Conservation (phyloP, 1,284 basidiomycete genomes). For the Pulveroboletus sp. region DNA sequence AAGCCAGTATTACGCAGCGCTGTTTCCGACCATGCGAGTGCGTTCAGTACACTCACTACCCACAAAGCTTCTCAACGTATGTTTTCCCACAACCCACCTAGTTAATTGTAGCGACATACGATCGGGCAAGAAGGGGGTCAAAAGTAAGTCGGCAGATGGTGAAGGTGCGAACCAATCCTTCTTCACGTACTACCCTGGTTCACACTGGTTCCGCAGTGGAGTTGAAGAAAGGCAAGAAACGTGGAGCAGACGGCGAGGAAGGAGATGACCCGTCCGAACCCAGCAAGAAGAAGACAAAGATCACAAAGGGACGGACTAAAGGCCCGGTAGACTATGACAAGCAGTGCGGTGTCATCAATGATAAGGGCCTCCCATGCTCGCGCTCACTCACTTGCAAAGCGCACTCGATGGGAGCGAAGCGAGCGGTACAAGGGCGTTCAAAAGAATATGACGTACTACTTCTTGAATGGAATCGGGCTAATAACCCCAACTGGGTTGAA, state of each 20-base stretch:
- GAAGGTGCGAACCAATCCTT: constrained; percentile 37
- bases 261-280: constrained; percentile 59
- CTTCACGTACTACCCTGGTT: constrained; percentile 11
- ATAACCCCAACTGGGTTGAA: constrained; percentile 95
- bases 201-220: constrained; percentile 25
- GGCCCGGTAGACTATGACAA: constrained; percentile 89
- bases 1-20: constrained; percentile 78
- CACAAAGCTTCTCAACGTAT: not conserved
- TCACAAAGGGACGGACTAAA: constrained; percentile 74
- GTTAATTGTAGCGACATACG: constrained; percentile 38
- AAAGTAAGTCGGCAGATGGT: constrained; percentile 45
- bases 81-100: constrained; percentile 14
- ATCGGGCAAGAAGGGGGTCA: constrained; percentile 38
- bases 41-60: constrained; percentile 25
- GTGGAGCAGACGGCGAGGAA: constrained; percentile 68
- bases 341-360: constrained; percentile 98
- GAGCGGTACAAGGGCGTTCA: constrained; percentile 86
- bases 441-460: constrained; percentile 85
- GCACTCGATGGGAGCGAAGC: constrained; percentile 96
- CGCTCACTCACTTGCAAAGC: constrained; percentile 98
- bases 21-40: constrained; percentile 76
- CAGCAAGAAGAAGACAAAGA: constrained; percentile 76
- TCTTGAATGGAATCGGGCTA: constrained; percentile 89
- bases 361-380: constrained; percentile 92
- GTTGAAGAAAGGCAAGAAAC: constrained; percentile 59